phyloP scores from a whole-genome alignment of 1,284 basidiomycete genomes.

The Cystobasidiaceae sp. region DNA sequence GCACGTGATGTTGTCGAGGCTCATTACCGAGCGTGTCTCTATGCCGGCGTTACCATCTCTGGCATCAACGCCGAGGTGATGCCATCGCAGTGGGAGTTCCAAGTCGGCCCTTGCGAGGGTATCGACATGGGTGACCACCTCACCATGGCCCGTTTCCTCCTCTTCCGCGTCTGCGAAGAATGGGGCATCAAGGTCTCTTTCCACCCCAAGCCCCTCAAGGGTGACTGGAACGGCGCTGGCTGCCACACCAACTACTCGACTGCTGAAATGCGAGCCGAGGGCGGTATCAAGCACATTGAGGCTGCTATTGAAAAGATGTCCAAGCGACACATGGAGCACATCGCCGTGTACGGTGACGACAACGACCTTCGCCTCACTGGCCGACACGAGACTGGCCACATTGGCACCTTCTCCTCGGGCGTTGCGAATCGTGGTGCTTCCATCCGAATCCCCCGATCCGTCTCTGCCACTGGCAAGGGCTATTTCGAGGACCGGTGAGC shows the following conservation, averaged over 20 bases:
- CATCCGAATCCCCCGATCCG: slow-evolving; percentile 56
- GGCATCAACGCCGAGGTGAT: slow-evolving; percentile 99
- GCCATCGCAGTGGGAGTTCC: slow-evolving; percentile 81
- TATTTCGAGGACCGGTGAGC: slow-evolving; percentile 78
- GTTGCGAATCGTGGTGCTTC: slow-evolving; percentile 96
- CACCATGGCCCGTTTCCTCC: slow-evolving; percentile 82
- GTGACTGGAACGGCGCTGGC: slow-evolving; percentile 99
- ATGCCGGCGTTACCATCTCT: slow-evolving; percentile 95
- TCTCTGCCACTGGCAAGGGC: slow-evolving; percentile 53
- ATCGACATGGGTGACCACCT: slow-evolving; percentile 98
- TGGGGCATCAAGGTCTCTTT: slow-evolving; percentile 94
- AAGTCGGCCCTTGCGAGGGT: slow-evolving; percentile 51
- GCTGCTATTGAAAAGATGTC: slow-evolving; percentile 67
- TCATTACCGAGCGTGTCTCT: slow-evolving; percentile 93
- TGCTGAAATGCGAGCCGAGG: slow-evolving; percentile 81
- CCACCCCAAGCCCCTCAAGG: slow-evolving; percentile 97
- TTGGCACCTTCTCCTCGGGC: slow-evolving; percentile 85
- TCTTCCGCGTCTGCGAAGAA: slow-evolving; percentile 31
- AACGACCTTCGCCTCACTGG: slow-evolving; percentile 92
- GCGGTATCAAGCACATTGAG: slow-evolving; percentile 91
- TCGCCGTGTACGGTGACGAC: slow-evolving; percentile 94
- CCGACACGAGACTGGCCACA: slow-evolving; percentile 94
- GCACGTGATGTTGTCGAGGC: slow-evolving; percentile 99
- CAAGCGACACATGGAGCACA: slow-evolving; percentile 56
- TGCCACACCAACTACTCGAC: slow-evolving; percentile 82